Conservation (phyloP, 2,329 filamentous ascomycete genomes). For the Scleromitrula shiraiana region DNA sequence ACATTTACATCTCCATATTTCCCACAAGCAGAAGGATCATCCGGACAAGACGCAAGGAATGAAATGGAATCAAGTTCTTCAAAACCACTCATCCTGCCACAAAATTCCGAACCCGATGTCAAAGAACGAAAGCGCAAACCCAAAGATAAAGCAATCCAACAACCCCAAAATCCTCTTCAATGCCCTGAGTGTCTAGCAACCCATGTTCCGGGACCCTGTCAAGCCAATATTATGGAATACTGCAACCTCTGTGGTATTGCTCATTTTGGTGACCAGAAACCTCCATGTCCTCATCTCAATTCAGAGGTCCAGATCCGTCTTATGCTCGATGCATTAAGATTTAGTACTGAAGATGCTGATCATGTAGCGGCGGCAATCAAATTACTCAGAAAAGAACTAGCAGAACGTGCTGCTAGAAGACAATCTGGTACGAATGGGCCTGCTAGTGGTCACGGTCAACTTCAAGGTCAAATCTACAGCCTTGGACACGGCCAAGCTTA, state of each 20-base stretch:
- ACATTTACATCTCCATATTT: background rate
- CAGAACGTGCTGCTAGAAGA: background rate
- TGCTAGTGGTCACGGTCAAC: too few species aligned
- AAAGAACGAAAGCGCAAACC: too few species aligned
- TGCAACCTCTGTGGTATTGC: constrained; percentile 58
- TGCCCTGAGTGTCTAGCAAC: constrained; percentile 46
- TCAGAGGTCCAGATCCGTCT: constrained; percentile 54
- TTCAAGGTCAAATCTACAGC: too few species aligned
- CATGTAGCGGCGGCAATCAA: background rate
- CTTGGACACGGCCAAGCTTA: background rate
- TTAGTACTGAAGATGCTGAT: constrained; percentile 40
- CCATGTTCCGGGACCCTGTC: constrained; percentile 53
- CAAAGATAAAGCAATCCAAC: background rate
- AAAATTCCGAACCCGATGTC: background rate
- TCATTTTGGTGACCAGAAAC: constrained; percentile 47
- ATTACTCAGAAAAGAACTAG: background rate
- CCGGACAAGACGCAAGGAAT: too few species aligned
- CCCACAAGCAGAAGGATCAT: too few species aligned
- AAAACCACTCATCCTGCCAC: too few species aligned
- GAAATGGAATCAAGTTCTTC: too few species aligned
- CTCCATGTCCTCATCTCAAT: constrained; percentile 50
- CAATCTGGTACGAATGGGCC: background rate
- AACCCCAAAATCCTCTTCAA: constrained; percentile 5
- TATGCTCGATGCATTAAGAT: constrained; percentile 55
- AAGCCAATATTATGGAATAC: constrained; percentile 50